phyloP scores from a whole-genome alignment of 176 grass and related monocot species.

The Rhynchospora pubera region DNA sequence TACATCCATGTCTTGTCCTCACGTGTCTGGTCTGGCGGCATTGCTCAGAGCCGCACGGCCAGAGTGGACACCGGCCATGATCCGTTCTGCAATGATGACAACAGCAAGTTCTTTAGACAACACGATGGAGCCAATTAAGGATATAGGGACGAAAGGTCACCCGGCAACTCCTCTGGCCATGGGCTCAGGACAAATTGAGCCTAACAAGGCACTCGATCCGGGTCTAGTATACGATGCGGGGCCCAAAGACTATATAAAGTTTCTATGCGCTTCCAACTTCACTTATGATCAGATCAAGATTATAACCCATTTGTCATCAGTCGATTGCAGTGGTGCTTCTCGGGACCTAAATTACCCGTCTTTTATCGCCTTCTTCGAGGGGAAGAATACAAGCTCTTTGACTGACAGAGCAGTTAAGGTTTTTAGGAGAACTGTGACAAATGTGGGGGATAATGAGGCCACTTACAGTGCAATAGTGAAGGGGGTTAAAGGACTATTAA shows the following conservation, averaged over 20 bases:
- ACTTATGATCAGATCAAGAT: constrained; percentile 50
- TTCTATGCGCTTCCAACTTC: constrained; percentile 65
- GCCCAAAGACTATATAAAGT: constrained; percentile 41
- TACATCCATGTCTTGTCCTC: constrained; percentile 71
- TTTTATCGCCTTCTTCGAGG: constrained; percentile 53
- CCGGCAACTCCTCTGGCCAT: constrained; percentile 43
- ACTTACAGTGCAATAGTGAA: constrained; percentile 45
- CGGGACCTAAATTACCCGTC: constrained; percentile 86
- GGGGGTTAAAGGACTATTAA: constrained; percentile 34
- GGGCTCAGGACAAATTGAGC: constrained; percentile 58
- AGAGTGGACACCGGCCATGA: constrained; percentile 60
- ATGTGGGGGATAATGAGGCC: constrained; percentile 39
- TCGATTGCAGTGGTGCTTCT: constrained; percentile 42
- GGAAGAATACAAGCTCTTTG: neutral
- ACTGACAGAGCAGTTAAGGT: neutral
- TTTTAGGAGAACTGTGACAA: constrained; percentile 52
- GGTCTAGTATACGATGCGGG: constrained; percentile 62
- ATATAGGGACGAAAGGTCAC: constrained; percentile 9
- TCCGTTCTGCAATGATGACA: constrained; percentile 80
- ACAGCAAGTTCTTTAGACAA: constrained; percentile 43
- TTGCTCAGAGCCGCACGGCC: constrained; percentile 37
- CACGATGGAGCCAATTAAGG: constrained; percentile 30
- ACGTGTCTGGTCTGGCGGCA: constrained; percentile 49
- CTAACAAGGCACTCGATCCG: constrained; percentile 62
- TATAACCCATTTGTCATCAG: constrained; percentile 28